Conservation (phyloP, 2,329 filamentous ascomycete species). For the Dactylellina drechsleri region DNA sequence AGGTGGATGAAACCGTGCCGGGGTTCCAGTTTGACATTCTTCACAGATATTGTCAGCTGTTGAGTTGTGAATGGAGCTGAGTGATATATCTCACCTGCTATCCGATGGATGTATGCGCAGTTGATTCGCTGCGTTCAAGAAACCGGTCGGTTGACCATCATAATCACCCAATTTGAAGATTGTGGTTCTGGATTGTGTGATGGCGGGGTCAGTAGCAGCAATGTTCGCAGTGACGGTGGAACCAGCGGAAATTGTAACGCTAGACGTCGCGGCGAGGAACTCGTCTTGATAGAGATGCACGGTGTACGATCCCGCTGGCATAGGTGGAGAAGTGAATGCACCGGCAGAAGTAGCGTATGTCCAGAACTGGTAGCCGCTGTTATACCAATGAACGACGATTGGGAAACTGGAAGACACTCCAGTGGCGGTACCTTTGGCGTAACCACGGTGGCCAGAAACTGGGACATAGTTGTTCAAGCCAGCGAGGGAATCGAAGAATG, state of each 20-base stretch:
- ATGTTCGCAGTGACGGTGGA: conserved; percentile 66
- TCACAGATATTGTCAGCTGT: conserved; percentile 1
- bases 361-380: conserved; percentile 58
- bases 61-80: no score
- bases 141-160: conserved; percentile 72
- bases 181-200: conserved; percentile 64
- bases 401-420: conserved; percentile 68
- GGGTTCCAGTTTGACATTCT: conserved; percentile 35
- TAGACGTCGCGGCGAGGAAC: conserved; percentile 66
- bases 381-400: conserved; percentile 71
- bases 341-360: conserved; percentile 63
- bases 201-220: conserved; percentile 60
- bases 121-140: conserved; percentile 74
- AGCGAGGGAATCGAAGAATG: conserved; percentile 69
- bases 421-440: conserved; percentile 70
- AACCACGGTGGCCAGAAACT: conserved; percentile 67
- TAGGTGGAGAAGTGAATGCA: conserved; percentile 71
- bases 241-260: conserved; percentile 67
- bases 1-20: conserved; percentile 13
- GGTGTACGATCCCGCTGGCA: conserved; percentile 76
- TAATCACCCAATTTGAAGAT: conserved; percentile 74
- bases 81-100: conserved; percentile 47
- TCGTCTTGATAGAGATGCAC: conserved; percentile 73
- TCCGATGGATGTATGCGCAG: conserved; percentile 76
- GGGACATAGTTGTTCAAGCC: conserved; percentile 70